Percentiles rank a stretch among this genome's conserved stretches.
These are phyloP conservation scores for Trypanosoma boissoni DNA, from an alignment of 208 protist genomes.

Conservation along the genomic window DNA sequence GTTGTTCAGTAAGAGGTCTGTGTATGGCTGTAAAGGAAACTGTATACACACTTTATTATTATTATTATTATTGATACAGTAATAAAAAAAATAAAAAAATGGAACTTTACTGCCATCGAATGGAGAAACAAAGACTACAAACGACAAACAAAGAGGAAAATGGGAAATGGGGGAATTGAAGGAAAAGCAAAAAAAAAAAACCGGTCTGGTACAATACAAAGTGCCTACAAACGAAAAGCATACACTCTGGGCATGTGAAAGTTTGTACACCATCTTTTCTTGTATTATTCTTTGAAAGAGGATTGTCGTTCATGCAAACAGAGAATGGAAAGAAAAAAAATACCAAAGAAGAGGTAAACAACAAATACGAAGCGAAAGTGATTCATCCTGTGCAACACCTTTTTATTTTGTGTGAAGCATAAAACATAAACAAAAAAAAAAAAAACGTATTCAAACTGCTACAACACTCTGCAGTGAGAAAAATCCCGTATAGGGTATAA, in stretches of 20 bases:
- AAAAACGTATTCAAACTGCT: not conserved
- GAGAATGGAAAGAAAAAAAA: constrained; percentile 10
- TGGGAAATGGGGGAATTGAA: not conserved
- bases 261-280: no score
- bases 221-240: no score
- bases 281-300: no score
- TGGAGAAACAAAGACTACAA: not conserved
- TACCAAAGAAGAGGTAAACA: not conserved
- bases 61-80: not conserved
- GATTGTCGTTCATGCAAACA: no score
- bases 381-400: no score
- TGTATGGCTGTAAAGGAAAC: no score
- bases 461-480: not conserved
- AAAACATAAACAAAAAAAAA: constrained; percentile 1
- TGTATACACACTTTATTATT: not conserved
- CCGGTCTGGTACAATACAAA: not conserved
- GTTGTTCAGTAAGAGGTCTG: no score
- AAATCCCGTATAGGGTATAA: no score
- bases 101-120: not conserved
- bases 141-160: not conserved
- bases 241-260: no score
- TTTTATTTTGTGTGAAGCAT: no score
- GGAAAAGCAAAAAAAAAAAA: constrained; percentile 3
- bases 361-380: no score
- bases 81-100: not conserved